Percentiles rank a stretch among this genome's conserved stretches.
phyloP scores from a whole-genome alignment of 1,284 basidiomycete genomes.

The Moesziomyces aphidis region DNA sequence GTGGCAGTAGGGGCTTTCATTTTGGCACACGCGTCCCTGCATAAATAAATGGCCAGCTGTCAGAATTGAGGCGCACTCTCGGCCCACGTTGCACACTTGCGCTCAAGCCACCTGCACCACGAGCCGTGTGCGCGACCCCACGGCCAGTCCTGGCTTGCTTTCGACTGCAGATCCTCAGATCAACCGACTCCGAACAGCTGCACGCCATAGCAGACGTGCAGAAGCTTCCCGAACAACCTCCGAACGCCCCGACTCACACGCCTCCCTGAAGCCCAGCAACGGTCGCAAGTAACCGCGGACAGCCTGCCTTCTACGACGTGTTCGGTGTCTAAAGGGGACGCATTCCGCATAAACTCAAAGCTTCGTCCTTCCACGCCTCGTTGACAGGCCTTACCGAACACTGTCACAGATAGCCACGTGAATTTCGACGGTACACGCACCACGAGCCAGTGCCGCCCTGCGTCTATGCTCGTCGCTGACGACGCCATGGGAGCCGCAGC shows the following conservation, averaged over 20 bases:
- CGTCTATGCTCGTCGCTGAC: too few species aligned
- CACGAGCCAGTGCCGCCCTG: too few species aligned
- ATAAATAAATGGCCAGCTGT: background rate
- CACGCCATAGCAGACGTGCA: background rate
- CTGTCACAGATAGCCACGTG: too few species aligned
- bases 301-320: too few species aligned
- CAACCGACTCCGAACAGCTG: background rate
- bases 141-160: too few species aligned
- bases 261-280: background rate
- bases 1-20: background rate
- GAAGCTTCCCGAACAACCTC: background rate
- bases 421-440: too few species aligned
- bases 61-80: background rate
- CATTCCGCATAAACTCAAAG: too few species aligned
- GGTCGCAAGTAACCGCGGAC: too few species aligned
- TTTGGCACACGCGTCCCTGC: background rate
- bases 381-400: too few species aligned
- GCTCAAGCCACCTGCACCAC: background rate
- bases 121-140: background rate
- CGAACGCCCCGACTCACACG: background rate
- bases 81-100: background rate
- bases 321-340: too few species aligned
- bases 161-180: too few species aligned
- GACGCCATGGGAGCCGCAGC: conserved; percentile 10
- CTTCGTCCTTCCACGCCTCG: too few species aligned